Evolutionary conservation across 2,329 filamentous ascomycete species (phyloP).

Genomic region (Tolypocladium ovalisporum): DNA sequence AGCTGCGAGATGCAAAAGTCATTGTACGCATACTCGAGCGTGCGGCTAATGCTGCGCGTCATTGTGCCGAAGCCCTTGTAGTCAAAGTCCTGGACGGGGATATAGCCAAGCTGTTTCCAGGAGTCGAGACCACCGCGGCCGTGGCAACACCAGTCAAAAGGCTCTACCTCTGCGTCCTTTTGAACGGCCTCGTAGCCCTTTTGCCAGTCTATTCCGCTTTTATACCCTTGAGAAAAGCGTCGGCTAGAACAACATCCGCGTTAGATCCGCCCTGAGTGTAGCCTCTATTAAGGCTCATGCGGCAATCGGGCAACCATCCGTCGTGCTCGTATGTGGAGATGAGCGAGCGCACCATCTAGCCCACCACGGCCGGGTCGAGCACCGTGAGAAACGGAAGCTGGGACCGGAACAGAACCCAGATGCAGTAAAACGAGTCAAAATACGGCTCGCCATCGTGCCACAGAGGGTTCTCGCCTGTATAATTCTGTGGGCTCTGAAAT

Average conservation of each 20-base stretch:
- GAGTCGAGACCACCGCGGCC: slow-evolving; percentile 60
- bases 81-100: slow-evolving; percentile 60
- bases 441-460: slow-evolving; percentile 59
- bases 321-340: slow-evolving; percentile 61
- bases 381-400: slow-evolving; percentile 61
- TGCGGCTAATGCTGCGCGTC: slow-evolving; percentile 60
- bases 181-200: slow-evolving; percentile 60
- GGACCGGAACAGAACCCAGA: slow-evolving; percentile 62
- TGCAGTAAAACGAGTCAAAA: slow-evolving; percentile 67
- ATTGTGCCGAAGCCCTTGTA: slow-evolving; percentile 54
- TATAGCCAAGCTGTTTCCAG: slow-evolving; percentile 63
- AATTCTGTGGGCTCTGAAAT: slow-evolving; percentile 65
- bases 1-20: slow-evolving; percentile 60
- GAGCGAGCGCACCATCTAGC: slow-evolving; percentile 57
- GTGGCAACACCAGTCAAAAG: slow-evolving; percentile 57
- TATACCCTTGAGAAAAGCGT: slow-evolving; percentile 59
- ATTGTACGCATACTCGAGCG: slow-evolving; percentile 69
- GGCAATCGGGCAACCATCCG: slow-evolving; percentile 64
- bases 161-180: slow-evolving; percentile 62
- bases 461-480: slow-evolving; percentile 60
- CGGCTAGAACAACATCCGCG: slow-evolving; percentile 57
- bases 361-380: slow-evolving; percentile 51
- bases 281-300: slow-evolving; percentile 66
- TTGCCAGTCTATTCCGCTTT: slow-evolving; percentile 51
- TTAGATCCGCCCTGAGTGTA: slow-evolving; percentile 68